Conservation (phyloP, 495 filamentous ascomycete genomes). For the Astrothelium macrocarpum region DNA sequence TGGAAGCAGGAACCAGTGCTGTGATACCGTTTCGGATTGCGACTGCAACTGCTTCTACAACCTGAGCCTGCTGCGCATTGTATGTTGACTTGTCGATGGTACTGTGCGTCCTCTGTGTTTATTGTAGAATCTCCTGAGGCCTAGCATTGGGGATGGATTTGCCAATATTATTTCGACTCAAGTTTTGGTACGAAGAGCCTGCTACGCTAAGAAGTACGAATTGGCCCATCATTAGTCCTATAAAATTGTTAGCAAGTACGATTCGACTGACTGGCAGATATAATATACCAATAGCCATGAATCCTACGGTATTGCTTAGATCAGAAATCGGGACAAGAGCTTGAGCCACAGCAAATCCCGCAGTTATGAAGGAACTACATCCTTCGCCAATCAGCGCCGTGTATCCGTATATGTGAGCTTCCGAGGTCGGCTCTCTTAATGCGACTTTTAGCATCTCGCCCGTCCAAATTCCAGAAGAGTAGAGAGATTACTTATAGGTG, state of each 20-base stretch:
- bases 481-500: not conserved
- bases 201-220: not conserved
- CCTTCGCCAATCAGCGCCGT: conserved; percentile 14
- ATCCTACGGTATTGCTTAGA: not conserved
- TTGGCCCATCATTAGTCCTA: not conserved
- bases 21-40: not conserved
- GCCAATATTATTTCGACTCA: not conserved
- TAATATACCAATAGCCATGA: not conserved
- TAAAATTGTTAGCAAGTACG: not conserved
- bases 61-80: not conserved
- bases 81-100: not conserved
- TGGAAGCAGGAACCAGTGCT: not conserved
- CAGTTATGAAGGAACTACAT: not conserved
- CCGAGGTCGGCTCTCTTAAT: not conserved
- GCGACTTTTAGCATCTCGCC: conserved; percentile 11
- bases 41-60: not conserved
- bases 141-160: not conserved
- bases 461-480: not conserved
- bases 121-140: not conserved
- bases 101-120: not conserved
- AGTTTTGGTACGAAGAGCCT: not conserved
- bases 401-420: conserved; percentile 16
- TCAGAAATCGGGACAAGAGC: not conserved
- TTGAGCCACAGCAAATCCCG: not conserved
- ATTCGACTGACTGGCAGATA: not conserved